Evolutionary conservation across 2,329 filamentous ascomycete species (phyloP), one percentile per base, ranked within the genome.

Genomic region (Aspergillus tamarii): DNA sequence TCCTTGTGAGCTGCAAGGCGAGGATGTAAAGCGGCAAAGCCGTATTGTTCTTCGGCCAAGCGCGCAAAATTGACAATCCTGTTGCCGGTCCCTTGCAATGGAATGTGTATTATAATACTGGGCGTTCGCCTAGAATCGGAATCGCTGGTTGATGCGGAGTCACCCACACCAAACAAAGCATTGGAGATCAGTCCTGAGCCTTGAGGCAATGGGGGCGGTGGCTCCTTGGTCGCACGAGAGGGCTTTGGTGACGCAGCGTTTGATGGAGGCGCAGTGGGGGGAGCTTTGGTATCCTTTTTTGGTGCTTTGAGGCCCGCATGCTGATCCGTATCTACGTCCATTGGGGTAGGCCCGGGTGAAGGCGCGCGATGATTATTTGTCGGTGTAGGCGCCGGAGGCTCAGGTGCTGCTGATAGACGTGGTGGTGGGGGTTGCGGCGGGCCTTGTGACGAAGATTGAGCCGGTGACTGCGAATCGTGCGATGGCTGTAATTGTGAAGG

Each of bases 1-100:
- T 96, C 93, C 67, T 92, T 89, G 67, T 95, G 92, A 36, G 94
- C 94, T 2, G 95, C 95, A 66, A 96, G 85, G 9, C 94, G 91
- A 34, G 95, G 95, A 75, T 98, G 94, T 41, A 98, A 84, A 0
- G 94, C 95, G 66, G 96, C 93, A 84, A 94, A 97, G 28, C 95
- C 95, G 76, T 97, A 98, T 66, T 90, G 91, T 67, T 96, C 93
- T 78, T 97, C 93, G 12, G 96, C 95, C 78, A 98, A 85, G 52
- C 93, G 92, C 73, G 94, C 94, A 69, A 98, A 97, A 77, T 98
- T 98, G 80, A 99, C 88, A 65, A 96, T 94, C 69, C 94, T 93
- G 76, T 97, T 97, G 41, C 88, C 90, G 70, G 92, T 89, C 46
- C 93, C 92, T 63, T 90, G 87, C 45, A 99, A 85, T 0, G 91